Evolutionary conservation across 768 basidiomycete genomes (phyloP).

Genomic region (Dioszegia hungarica): DNA sequence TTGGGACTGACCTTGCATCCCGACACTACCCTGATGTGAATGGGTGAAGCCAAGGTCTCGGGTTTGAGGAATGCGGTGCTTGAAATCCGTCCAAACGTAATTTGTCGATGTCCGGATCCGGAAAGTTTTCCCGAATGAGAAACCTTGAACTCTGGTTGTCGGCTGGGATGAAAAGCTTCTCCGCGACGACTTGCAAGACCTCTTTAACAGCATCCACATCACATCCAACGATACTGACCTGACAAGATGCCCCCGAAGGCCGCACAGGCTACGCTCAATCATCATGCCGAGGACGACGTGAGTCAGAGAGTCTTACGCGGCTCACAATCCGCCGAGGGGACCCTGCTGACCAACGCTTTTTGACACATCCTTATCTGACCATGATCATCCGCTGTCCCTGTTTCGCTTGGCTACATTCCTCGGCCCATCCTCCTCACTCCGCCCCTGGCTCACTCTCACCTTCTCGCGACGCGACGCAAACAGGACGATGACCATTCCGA

Average conservation of each 20-base stretch:
- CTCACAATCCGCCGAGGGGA: neutral
- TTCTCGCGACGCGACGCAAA: neutral
- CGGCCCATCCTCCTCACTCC: too few relatives aligned
- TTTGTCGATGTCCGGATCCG: too few relatives aligned
- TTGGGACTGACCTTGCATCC: neutral
- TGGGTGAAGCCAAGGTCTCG: too few relatives aligned
- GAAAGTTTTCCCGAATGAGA: too few relatives aligned
- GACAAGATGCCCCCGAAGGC: too few relatives aligned
- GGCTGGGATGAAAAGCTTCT: too few relatives aligned
- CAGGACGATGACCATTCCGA: slow-evolving; percentile 8
- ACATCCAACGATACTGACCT: too few relatives aligned
- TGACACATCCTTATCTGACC: neutral
- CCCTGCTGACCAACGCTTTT: slow-evolving; percentile 1
- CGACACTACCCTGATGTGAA: neutral
- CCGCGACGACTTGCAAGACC: too few relatives aligned
- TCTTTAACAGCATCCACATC: too few relatives aligned
- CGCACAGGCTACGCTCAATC: neutral
- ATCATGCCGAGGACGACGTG: neutral
- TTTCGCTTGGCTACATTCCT: neutral
- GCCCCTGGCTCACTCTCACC: neutral
- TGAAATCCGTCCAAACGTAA: too few relatives aligned
- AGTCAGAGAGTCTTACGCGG: neutral
- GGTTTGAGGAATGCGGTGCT: neutral
- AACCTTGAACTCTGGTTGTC: too few relatives aligned
- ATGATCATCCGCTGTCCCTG: neutral